A percentile compares a stretch with the other conserved stretches of the same genome.
Evolutionary conservation across 345 rosid species (phyloP).

Genomic region (Gossypium arboreum): DNA sequence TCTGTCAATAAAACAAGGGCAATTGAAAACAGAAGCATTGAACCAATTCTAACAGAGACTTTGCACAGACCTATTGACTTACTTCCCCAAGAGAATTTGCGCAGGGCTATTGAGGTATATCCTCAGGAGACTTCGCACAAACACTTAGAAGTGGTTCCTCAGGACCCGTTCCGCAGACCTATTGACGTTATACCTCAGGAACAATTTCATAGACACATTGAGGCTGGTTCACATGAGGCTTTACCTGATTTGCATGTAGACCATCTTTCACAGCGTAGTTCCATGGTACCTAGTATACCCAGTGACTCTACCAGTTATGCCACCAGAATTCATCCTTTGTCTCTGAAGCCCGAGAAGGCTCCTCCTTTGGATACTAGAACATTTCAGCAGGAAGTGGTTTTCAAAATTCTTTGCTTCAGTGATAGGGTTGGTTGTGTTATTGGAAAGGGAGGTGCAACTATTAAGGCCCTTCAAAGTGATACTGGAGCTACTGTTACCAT

Average conservation of each 20-base stretch:
- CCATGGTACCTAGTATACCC: constrained; percentile 26
- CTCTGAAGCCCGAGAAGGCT: constrained; percentile 41
- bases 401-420: constrained; percentile 72
- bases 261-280: constrained; percentile 29
- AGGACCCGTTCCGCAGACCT: constrained; percentile 17
- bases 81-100: constrained; percentile 21
- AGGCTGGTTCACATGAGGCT: constrained; percentile 32
- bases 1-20: constrained; percentile 38
- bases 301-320: constrained; percentile 32
- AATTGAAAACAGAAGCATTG: constrained; percentile 29
- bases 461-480: constrained; percentile 69
- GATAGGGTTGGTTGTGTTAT: constrained; percentile 81
- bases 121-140: constrained; percentile 25
- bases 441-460: constrained; percentile 72
- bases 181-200: constrained; percentile 24
- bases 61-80: constrained; percentile 22
- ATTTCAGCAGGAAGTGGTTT: constrained; percentile 49
- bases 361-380: constrained; percentile 26
- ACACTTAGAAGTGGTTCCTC: constrained; percentile 23
- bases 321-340: constrained; percentile 38
- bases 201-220: constrained; percentile 23
- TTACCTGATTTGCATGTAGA: constrained; percentile 31
- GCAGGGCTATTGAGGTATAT: constrained; percentile 29
- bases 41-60: constrained; percentile 17
- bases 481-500: constrained; percentile 70